Evolutionary conservation across 2,329 filamentous ascomycete species (phyloP).

Genomic region (Corynespora cassiicola): DNA sequence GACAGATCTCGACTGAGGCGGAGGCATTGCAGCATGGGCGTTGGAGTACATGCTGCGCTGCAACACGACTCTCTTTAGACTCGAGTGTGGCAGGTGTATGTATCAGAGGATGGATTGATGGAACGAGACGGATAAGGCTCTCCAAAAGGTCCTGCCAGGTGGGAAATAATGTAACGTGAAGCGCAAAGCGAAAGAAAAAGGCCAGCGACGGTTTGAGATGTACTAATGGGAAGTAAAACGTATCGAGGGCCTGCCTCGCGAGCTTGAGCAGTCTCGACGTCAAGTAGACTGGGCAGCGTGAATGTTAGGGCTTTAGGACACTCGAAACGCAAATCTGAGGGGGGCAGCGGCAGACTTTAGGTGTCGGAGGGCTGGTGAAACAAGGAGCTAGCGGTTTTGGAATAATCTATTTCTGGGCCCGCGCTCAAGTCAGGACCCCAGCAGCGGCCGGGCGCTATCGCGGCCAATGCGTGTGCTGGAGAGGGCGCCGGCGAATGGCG

Average conservation of each 20-base stretch:
- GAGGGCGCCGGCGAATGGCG: constrained; percentile 18
- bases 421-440: constrained; percentile 30
- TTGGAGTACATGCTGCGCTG: constrained; percentile 56
- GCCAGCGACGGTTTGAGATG: constrained; percentile 43
- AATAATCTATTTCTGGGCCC: constrained; percentile 40
- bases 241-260: constrained; percentile 47
- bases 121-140: constrained; percentile 37
- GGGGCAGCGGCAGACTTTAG: constrained; percentile 47
- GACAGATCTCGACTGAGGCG: constrained; percentile 70
- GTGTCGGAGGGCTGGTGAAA: constrained; percentile 48
- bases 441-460: constrained; percentile 26
- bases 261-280: constrained; percentile 41
- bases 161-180: constrained; percentile 44
- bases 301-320: constrained; percentile 42
- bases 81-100: constrained; percentile 32
- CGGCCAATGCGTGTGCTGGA: constrained; percentile 27
- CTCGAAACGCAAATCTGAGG: constrained; percentile 47
- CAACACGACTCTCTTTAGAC: constrained; percentile 40
- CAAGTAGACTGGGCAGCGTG: constrained; percentile 39
- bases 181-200: constrained; percentile 44
- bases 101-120: constrained; percentile 31
- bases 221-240: constrained; percentile 46
- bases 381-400: constrained; percentile 48
- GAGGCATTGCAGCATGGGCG: constrained; percentile 76
- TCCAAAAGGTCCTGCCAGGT: constrained; percentile 46